Evolutionary conservation across 2,329 filamentous ascomycete genomes (phyloP).

Genomic region (Alternaria triticina): DNA sequence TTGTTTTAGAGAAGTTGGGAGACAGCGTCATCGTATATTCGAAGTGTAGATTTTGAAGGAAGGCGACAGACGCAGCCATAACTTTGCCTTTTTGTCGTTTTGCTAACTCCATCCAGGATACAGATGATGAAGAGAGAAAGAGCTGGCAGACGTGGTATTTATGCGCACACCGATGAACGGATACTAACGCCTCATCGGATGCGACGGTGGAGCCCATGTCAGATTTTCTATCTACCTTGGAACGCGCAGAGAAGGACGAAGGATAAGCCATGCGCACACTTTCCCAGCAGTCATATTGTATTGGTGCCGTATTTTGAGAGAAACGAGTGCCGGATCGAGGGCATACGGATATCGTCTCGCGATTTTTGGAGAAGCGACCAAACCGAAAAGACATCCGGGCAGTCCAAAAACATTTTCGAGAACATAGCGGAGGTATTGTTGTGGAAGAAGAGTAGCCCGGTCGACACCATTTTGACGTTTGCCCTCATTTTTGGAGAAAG

Average conservation of each 20-base stretch:
- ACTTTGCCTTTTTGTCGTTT: fast-evolving
- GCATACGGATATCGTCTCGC: background rate
- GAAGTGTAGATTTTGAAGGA: no score
- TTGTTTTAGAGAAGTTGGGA: background rate
- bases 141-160: background rate
- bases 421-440: no score
- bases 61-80: background rate
- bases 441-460: background rate
- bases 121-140: background rate
- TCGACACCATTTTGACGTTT: fast-evolving
- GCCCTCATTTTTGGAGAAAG: background rate
- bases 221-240: no score
- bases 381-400: no score
- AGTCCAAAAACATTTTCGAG: no score
- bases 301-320: background rate
- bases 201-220: background rate
- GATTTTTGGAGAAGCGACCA: background rate
- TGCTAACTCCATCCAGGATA: background rate
- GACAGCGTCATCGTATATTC: background rate
- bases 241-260: no score
- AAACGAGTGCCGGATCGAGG: fast-evolving
- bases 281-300: no score
- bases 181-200: fast-evolving
- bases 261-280: no score
- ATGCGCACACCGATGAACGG: background rate